Evolutionary conservation across 2,329 filamentous ascomycete genomes (phyloP).

Genomic region (Sclerotinia glacialis): DNA sequence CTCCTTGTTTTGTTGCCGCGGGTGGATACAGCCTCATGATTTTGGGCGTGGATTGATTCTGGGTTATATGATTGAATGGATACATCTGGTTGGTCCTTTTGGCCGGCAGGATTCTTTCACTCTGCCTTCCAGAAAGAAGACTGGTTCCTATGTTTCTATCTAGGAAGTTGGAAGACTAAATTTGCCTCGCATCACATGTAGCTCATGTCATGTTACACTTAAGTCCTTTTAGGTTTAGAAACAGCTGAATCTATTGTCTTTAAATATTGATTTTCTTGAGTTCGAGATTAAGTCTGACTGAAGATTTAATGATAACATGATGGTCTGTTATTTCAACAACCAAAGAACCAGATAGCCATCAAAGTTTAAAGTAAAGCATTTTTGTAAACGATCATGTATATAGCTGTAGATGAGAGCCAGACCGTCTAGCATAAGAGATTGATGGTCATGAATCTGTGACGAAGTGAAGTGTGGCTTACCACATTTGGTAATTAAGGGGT

Average conservation of each 20-base stretch:
- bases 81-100: neutral
- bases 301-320: conserved; percentile 21
- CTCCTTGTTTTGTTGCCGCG: too few species aligned
- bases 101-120: conserved; percentile 12
- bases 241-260: too few species aligned
- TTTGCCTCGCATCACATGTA: neutral
- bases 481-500: too few species aligned
- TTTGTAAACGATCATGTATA: neutral
- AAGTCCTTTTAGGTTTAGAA: too few species aligned
- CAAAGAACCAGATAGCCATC: conserved; percentile 9
- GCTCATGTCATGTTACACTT: neutral
- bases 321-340: conserved; percentile 12
- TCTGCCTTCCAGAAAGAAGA: neutral
- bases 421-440: conserved; percentile 4
- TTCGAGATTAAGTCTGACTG: too few species aligned
- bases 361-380: neutral
- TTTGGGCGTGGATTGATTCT: neutral
- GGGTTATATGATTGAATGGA: neutral
- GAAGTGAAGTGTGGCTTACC: neutral
- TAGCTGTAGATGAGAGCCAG: conserved; percentile 4
- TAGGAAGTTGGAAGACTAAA: neutral
- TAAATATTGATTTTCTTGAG: too few species aligned
- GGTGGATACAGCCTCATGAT: neutral
- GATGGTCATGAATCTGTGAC: conserved; percentile 33
- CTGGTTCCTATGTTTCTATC: too few species aligned